These are phyloP conservation scores for Leavenworthia alabamica DNA, from an alignment of 345 rosid species.

Conservation along the genomic window DNA sequence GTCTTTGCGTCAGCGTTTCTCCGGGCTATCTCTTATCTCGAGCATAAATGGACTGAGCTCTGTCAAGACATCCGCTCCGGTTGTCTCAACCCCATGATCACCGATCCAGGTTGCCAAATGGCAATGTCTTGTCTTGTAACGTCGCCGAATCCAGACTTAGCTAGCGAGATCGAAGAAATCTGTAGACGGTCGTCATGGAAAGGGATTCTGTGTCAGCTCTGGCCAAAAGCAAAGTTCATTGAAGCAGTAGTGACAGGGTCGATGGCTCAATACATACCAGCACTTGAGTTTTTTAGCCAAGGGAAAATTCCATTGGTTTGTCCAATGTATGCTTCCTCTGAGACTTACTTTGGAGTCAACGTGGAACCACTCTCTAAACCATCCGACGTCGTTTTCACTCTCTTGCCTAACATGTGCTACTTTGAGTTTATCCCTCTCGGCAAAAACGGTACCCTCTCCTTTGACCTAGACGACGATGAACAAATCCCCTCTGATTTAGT, in stretches of 20 bases:
- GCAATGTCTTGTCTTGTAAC: slow-evolving; percentile 39
- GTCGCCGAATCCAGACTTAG: slow-evolving; percentile 43
- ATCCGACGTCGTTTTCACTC: slow-evolving; percentile 77
- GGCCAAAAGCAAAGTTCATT: slow-evolving; percentile 84
- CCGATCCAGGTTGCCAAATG: slow-evolving; percentile 49
- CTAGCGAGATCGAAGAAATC: slow-evolving; percentile 45
- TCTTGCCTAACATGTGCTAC: slow-evolving; percentile 86
- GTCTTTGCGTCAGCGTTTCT: slow-evolving; percentile 88
- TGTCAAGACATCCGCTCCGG: slow-evolving; percentile 64
- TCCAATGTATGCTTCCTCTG: slow-evolving; percentile 92
- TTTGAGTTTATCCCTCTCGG: slow-evolving; percentile 72
- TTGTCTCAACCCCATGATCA: slow-evolving; percentile 62
- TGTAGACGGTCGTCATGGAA: slow-evolving; percentile 63
- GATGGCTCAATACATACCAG: slow-evolving; percentile 88
- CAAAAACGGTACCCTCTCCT: slow-evolving; percentile 44
- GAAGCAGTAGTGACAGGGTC: slow-evolving; percentile 92
- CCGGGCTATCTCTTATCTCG: slow-evolving; percentile 72
- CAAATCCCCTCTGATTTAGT: slow-evolving; percentile 29
- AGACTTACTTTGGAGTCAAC: slow-evolving; percentile 85
- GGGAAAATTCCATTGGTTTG: slow-evolving; percentile 78
- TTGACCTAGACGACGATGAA: slow-evolving; percentile 42
- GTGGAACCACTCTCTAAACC: slow-evolving; percentile 70
- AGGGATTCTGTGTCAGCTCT: slow-evolving; percentile 67
- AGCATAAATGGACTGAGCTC: slow-evolving; percentile 60
- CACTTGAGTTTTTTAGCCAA: slow-evolving; percentile 71